phyloP scores from a whole-genome alignment of 1,284 basidiomycete species.

The Leccinum pachyderme region DNA sequence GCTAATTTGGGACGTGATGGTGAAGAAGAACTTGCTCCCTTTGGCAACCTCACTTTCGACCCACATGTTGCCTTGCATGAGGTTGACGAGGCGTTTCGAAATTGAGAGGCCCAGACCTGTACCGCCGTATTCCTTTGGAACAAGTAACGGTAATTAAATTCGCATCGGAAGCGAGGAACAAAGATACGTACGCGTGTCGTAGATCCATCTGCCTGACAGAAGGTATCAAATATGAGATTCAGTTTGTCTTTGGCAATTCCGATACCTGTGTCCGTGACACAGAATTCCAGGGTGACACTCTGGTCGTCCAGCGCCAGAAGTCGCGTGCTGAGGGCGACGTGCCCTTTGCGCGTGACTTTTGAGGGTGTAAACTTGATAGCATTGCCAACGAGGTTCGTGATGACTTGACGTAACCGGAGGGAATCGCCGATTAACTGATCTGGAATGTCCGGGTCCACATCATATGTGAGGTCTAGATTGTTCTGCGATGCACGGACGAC shows the following conservation, averaged over 20 bases:
- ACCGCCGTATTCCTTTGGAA: constrained; percentile 86
- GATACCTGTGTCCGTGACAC: constrained; percentile 97
- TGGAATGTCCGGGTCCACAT: constrained; percentile 94
- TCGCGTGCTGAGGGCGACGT: constrained; percentile 88
- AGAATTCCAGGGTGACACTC: constrained; percentile 92
- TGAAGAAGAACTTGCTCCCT: constrained; percentile 98
- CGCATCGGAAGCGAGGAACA: constrained; percentile 11
- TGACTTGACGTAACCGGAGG: constrained; percentile 88
- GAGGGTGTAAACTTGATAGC: constrained; percentile 94
- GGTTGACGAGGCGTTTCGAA: constrained; percentile 91
- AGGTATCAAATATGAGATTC: constrained; percentile 98
- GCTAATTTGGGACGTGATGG: constrained; percentile 83
- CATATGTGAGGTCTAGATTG: constrained; percentile 95
- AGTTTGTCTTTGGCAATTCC: constrained; percentile 99
- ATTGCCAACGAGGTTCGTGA: constrained; percentile 94
- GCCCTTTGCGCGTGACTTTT: constrained; percentile 77
- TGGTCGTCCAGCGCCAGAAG: constrained; percentile 73
- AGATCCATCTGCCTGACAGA: constrained; percentile 97
- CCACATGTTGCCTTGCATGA: constrained; percentile 99
- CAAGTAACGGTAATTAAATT: constrained; percentile 24
- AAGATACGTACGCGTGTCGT: constrained; percentile 69
- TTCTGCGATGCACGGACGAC: constrained; percentile 98
- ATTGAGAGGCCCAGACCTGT: constrained; percentile 97
- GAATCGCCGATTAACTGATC: constrained; percentile 98
- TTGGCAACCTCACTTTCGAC: constrained; percentile 91